Conservation (phyloP, 257 asterid genomes). For the Solanum lignicaule region DNA sequence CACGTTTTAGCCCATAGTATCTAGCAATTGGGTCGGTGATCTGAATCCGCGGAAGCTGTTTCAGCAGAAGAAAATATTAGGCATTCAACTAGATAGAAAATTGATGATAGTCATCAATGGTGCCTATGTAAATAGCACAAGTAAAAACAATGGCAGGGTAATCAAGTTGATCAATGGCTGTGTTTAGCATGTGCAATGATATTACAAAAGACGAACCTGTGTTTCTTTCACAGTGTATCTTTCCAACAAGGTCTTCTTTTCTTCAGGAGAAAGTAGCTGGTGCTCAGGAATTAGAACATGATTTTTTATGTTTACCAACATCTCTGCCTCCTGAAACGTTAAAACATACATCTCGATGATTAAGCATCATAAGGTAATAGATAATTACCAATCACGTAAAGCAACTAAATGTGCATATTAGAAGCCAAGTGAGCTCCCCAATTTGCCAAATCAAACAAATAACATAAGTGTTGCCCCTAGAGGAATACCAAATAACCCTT, state of each 20-base stretch:
- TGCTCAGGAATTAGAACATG: constrained; percentile 87
- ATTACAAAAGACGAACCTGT: constrained; percentile 41
- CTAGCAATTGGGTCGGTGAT: constrained; percentile 69
- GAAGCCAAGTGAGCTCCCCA: background rate
- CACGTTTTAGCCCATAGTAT: constrained; percentile 70
- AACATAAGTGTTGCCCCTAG: background rate
- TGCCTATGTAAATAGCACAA: background rate
- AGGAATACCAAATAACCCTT: constrained; percentile 2
- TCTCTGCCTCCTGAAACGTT: constrained; percentile 54
- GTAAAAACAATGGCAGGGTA: background rate
- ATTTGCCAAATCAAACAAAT: background rate
- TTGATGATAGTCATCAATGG: background rate
- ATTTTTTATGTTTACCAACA: constrained; percentile 71
- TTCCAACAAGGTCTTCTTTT: constrained; percentile 76
- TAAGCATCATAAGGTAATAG: background rate
- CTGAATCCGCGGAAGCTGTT: constrained; percentile 81
- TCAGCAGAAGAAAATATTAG: background rate
- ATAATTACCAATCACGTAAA: background rate
- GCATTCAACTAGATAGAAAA: background rate
- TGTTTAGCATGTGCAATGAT: background rate
- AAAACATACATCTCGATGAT: background rate
- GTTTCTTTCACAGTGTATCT: constrained; percentile 92
- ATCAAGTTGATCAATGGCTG: background rate
- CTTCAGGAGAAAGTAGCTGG: constrained; percentile 58
- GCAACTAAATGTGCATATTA: background rate